These are phyloP conservation scores for Akanthomyces uredinophilus DNA, from an alignment of 2,329 filamentous ascomycete species.

Conservation along the genomic window DNA sequence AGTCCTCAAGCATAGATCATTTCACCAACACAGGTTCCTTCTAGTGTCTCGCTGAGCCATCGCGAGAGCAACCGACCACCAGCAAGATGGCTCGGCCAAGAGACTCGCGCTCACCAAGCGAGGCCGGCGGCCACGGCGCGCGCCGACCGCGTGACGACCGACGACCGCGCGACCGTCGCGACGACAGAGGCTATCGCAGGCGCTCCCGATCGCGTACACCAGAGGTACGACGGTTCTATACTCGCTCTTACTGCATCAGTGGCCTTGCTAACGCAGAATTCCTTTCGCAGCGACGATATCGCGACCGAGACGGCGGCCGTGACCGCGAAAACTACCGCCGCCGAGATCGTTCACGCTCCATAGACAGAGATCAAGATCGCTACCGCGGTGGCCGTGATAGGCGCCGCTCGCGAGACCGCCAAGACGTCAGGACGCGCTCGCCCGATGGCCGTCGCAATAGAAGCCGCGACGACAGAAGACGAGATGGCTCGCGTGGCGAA, in stretches of 20 bases:
- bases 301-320: conserved; percentile 45
- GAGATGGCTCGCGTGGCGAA: conserved; percentile 69
- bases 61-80: background rate
- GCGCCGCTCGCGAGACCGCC: conserved; percentile 58
- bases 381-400: conserved; percentile 60
- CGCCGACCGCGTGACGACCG: conserved; percentile 61
- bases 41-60: conserved; percentile 12
- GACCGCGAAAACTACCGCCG: conserved; percentile 57
- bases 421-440: conserved; percentile 54
- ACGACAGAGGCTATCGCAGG: conserved; percentile 47
- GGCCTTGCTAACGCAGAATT: conserved; percentile 35
- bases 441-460: conserved; percentile 54
- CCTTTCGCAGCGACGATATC: conserved; percentile 50
- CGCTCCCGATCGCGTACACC: conserved; percentile 59
- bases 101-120: conserved; percentile 83
- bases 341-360: conserved; percentile 56
- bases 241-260: background rate
- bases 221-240: conserved; percentile 46
- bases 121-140: conserved; percentile 78
- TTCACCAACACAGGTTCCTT: conserved; percentile 12
- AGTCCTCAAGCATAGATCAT: conserved; percentile 9
- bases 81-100: conserved; percentile 56
- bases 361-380: conserved; percentile 63
- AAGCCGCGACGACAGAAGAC: conserved; percentile 65
- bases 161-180: conserved; percentile 47